Evolutionary conservation across 305 asterid genomes (phyloP).

Genomic region (Solanum chacoense): DNA sequence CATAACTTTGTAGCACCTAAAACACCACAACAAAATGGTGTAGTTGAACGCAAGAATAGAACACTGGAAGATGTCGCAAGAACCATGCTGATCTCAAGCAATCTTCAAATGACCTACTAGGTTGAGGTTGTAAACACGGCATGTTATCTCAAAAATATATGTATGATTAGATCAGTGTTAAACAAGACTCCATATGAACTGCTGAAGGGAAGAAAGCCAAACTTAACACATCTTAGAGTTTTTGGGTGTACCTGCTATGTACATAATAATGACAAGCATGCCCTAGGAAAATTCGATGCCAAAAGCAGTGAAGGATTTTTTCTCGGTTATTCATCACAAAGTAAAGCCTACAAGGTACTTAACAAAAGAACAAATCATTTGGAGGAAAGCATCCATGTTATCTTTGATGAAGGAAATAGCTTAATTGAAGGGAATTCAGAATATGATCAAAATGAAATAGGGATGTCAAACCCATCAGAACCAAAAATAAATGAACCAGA

Average conservation of each 20-base stretch:
- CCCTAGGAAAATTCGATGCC: background rate
- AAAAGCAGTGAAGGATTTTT: background rate
- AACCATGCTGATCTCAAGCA: background rate
- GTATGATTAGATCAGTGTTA: too few relatives aligned
- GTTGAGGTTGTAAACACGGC: background rate
- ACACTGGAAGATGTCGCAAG: background rate
- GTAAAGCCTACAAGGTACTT: background rate
- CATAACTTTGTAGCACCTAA: background rate
- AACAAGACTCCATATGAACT: background rate
- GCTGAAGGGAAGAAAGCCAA: background rate
- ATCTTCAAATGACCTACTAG: background rate
- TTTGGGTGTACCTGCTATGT: background rate
- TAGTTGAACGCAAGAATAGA: background rate
- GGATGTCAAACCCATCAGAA: background rate
- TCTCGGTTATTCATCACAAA: too few relatives aligned
- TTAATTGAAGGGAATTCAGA: too few relatives aligned
- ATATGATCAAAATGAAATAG: too few relatives aligned
- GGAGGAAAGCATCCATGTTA: background rate
- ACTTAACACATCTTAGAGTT: background rate
- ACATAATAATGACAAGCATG: background rate
- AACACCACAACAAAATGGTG: background rate
- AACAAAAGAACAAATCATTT: background rate
- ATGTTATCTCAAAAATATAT: background rate
- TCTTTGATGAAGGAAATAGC: background rate
- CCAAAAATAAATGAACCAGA: background rate